Base-by-base conservation (phyloP, 371 early-diverging fungal genomes). In the Saksenaea vasiformis region DNA sequence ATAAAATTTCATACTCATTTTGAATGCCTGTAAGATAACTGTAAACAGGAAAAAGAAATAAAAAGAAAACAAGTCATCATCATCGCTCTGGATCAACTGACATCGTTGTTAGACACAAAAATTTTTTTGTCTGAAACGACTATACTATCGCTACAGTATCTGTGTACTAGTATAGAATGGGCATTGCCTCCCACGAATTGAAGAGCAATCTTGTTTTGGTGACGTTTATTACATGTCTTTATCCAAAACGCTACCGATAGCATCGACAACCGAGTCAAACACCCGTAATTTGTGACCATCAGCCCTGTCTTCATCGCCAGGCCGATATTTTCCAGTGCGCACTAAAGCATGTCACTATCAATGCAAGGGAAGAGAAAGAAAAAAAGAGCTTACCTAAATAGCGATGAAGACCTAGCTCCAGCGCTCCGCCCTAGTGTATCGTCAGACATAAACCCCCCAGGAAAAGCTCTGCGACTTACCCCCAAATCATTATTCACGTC, bases 241-340 rank as follows among this genome's bases (percentile, higher is more conserved):
- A 5, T 37, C 60, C 22, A 85, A 66, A 10, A 81, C 64, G 41
- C 65, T 44, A 28, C 78, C 72, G 60, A 81, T 74, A 4, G 77
- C 82, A 34, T 81, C 72, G 2, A 75, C 82, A n/a, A 81, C 65
- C 2, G 78, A 78, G 19, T 66, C 64, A 66, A 73, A 78, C 14
- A 76, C 77, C 13, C 35, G 35, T 19, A 56, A 28, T 14, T 64
- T 58, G 9, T 69, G 31, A 15, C 38, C 60, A 35, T 65, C 35
- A 0, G 24, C 43, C 41, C 73, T 76, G 10, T 68, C 47, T 69
- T 91, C 92, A 69, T 95, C 95, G 15, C 84, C 86, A 1, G 76
- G 41, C 17, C 90, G 80, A 69, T 93, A 95, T 66, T 95, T 94
- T 1, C 95, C 95, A 0, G 95, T 95, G 56, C 84, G 80, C 27